A percentile compares a stretch with the other conserved stretches of the same genome.
Evolutionary conservation across 2,329 filamentous ascomycete species (phyloP).

Genomic region (Paecilomyces niveus): DNA sequence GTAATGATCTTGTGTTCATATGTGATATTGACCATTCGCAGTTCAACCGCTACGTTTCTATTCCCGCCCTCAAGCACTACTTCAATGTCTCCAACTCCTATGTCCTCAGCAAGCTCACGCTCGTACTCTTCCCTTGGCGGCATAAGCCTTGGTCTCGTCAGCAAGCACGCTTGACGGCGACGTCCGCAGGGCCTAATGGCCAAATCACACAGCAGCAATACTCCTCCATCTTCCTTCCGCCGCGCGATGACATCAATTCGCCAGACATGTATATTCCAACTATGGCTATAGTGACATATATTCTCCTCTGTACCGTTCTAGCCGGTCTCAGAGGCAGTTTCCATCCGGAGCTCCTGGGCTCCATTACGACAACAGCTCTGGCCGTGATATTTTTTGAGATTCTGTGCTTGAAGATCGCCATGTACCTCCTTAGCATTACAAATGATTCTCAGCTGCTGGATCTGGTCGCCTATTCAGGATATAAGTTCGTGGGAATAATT

Average conservation of each 20-base stretch:
- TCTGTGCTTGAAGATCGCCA: conserved; percentile 80
- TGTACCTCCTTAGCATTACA: conserved; percentile 87
- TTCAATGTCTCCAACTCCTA: conserved; percentile 99
- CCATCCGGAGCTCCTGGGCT: conserved; percentile 85
- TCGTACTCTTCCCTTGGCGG: conserved; percentile 95
- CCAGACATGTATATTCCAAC: conserved; percentile 99
- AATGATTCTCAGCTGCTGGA: conserved; percentile 92
- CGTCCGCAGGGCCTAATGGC: conserved; percentile 44
- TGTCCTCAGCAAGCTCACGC: conserved; percentile 83
- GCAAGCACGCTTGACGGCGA: conserved; percentile 51
- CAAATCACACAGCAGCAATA: conserved; percentile 54
- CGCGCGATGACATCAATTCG: conserved; percentile 91
- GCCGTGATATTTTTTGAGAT: conserved; percentile 83
- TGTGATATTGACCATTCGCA: conserved; percentile 21
- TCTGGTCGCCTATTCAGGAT: conserved; percentile 90
- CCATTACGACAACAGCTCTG: conserved; percentile 77
- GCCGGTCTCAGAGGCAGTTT: conserved; percentile 87
- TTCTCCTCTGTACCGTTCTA: conserved; percentile 83
- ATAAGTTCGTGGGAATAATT: conserved; percentile 98
- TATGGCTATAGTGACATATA: conserved; percentile 97
- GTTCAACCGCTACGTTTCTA: conserved; percentile 80
- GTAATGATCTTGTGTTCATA: not conserved
- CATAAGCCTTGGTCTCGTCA: conserved; percentile 97
- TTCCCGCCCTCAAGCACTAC: conserved; percentile 93
- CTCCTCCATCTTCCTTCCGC: conserved; percentile 65